These are phyloP conservation scores for Fraxinus albicans DNA, from an alignment of 305 asterid species.

Conservation along the genomic window DNA sequence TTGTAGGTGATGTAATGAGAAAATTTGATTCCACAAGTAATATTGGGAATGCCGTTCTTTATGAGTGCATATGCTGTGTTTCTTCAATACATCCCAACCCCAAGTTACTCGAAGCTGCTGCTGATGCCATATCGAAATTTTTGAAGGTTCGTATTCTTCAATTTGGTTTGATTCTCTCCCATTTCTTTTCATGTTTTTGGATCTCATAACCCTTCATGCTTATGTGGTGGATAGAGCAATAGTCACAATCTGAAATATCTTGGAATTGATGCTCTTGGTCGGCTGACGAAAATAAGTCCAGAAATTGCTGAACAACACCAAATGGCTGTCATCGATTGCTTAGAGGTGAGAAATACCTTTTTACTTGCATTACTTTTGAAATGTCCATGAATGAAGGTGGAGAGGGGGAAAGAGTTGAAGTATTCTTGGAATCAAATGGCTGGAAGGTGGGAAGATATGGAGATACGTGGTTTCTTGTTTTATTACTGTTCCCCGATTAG, in stretches of 20 bases:
- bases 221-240: conserved; percentile 68
- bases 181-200: conserved; percentile 10
- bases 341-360: conserved; percentile 61
- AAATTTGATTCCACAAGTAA: conserved; percentile 83
- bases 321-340: conserved; percentile 94
- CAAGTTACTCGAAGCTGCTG: conserved; percentile 88
- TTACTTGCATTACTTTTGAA: background rate
- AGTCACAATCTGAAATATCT: conserved; percentile 97
- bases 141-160: conserved; percentile 60
- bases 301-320: conserved; percentile 97
- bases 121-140: conserved; percentile 85
- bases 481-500: background rate
- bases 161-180: conserved; percentile 2
- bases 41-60: conserved; percentile 91
- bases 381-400: background rate
- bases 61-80: no score
- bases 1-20: conserved; percentile 77
- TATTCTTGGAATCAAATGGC: background rate
- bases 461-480: background rate
- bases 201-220: conserved; percentile 17
- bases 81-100: conserved; percentile 88
- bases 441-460: background rate
- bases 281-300: conserved; percentile 85
- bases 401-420: background rate
- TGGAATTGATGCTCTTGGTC: conserved; percentile 96